Conservation (phyloP, 2,329 filamentous ascomycete species). For the Clarireedia paspali region DNA sequence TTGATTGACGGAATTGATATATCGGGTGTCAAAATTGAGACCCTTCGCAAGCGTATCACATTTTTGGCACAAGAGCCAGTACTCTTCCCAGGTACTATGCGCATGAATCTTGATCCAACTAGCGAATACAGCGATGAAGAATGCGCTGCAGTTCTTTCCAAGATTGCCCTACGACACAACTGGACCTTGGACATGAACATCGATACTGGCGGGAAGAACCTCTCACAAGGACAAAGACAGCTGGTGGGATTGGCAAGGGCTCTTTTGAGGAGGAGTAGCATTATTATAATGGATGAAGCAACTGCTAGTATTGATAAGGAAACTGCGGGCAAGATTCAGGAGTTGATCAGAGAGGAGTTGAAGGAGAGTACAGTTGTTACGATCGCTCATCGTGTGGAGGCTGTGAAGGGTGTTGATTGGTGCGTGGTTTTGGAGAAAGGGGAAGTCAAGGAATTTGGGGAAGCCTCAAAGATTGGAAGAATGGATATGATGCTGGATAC, state of each 20-base stretch:
- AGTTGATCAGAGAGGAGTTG: conserved; percentile 48
- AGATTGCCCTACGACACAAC: conserved; percentile 45
- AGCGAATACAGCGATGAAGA: conserved; percentile 47
- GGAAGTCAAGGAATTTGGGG: conserved; percentile 18
- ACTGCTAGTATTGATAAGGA: conserved; percentile 58
- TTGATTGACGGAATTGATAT: conserved; percentile 54
- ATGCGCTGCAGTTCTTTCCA: conserved; percentile 43
- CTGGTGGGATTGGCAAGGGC: conserved; percentile 57
- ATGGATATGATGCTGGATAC: neutral
- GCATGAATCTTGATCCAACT: conserved; percentile 55
- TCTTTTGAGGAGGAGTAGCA: conserved; percentile 49
- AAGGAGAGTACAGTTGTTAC: conserved; percentile 53
- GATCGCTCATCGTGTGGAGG: conserved; percentile 57
- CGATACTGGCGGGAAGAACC: conserved; percentile 52
- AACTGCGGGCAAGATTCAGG: conserved; percentile 48
- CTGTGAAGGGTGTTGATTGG: conserved; percentile 50
- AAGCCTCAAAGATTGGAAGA: conserved; percentile 8
- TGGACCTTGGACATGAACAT: conserved; percentile 50
- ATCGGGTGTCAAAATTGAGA: conserved; percentile 48
- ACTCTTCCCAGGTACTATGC: conserved; percentile 54
- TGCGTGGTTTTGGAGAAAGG: conserved; percentile 27
- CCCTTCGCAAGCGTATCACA: conserved; percentile 53
- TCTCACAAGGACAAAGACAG: conserved; percentile 58
- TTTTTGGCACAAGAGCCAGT: conserved; percentile 63
- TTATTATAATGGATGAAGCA: conserved; percentile 60